These are phyloP conservation scores for Diaporthe sp. DNA, from an alignment of 2,329 filamentous ascomycete species.

Conservation along the genomic window DNA sequence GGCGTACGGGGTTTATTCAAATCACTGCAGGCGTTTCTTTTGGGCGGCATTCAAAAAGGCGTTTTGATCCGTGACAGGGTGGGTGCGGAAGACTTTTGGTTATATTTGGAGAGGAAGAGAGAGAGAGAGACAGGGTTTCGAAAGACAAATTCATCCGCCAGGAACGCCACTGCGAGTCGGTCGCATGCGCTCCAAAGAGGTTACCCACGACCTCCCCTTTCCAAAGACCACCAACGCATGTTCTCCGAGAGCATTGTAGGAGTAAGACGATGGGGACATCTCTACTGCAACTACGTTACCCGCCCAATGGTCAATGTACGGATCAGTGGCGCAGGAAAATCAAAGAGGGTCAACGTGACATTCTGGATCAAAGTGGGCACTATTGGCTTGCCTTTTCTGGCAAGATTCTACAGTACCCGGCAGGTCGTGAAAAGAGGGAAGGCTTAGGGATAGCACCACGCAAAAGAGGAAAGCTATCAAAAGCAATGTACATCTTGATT, in stretches of 20 bases:
- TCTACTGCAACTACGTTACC: not conserved
- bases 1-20: not conserved
- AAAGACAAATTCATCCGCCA: not conserved
- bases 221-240: not conserved
- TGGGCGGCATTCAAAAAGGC: conserved; percentile 8
- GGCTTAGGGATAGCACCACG: no score
- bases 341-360: not conserved
- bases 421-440: no score
- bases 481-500: not conserved
- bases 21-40: conserved; percentile 1
- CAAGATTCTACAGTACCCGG: not conserved
- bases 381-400: no score
- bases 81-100: not conserved
- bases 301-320: not conserved
- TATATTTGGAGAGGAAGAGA: not conserved
- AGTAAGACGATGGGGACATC: not conserved
- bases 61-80: not conserved
- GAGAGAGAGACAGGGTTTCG: not conserved
- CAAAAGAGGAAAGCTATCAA: no score
- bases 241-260: not conserved
- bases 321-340: not conserved
- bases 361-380: not conserved
- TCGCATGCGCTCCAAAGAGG: not conserved
- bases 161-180: conserved; percentile 3
- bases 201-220: not conserved